A percentile compares a stretch with the other conserved stretches of the same genome.
phyloP scores from a whole-genome alignment of 2,329 filamentous ascomycete species.

The Xylaria multiplex region DNA sequence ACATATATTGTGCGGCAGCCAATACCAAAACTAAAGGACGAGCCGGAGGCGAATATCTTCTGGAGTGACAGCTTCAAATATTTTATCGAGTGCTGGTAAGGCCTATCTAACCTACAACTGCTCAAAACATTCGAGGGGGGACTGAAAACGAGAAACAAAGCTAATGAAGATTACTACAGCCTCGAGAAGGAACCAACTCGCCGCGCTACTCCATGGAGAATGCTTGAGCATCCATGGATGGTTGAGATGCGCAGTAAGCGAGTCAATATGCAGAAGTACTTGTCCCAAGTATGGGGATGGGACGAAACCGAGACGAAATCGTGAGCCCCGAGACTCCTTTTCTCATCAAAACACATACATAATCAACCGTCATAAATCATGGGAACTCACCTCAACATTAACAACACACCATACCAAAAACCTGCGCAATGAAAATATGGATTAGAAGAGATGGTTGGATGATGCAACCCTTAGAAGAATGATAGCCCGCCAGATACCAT shows the following conservation, averaged over 20 bases:
- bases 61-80: slow-evolving; percentile 99
- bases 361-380: slow-evolving; percentile 1
- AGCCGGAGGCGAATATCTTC: slow-evolving; percentile 85
- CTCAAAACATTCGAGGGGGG: slow-evolving; percentile 10
- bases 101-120: slow-evolving; percentile 43
- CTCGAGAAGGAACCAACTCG: slow-evolving; percentile 91
- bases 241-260: slow-evolving; percentile 94
- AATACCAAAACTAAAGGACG: slow-evolving; percentile 95
- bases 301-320: slow-evolving; percentile 63
- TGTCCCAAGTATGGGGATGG: slow-evolving; percentile 98
- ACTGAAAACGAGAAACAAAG: not conserved
- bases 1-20: slow-evolving; percentile 98
- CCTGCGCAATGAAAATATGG: slow-evolving; percentile 3
- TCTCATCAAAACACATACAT: not conserved
- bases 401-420: slow-evolving; percentile 1
- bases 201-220: slow-evolving; percentile 94
- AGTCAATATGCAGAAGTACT: slow-evolving; percentile 96
- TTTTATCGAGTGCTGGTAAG: slow-evolving; percentile 98
- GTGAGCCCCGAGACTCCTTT: slow-evolving; percentile 20
- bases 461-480: slow-evolving; percentile 10
- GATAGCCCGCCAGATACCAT: slow-evolving; percentile 6
- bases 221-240: slow-evolving; percentile 99
- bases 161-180: slow-evolving; percentile 58
- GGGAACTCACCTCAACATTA: not conserved
- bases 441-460: slow-evolving; percentile 12